phyloP scores from a whole-genome alignment of 2,329 filamentous ascomycete genomes.

The Ophiostoma triangulosporum region DNA sequence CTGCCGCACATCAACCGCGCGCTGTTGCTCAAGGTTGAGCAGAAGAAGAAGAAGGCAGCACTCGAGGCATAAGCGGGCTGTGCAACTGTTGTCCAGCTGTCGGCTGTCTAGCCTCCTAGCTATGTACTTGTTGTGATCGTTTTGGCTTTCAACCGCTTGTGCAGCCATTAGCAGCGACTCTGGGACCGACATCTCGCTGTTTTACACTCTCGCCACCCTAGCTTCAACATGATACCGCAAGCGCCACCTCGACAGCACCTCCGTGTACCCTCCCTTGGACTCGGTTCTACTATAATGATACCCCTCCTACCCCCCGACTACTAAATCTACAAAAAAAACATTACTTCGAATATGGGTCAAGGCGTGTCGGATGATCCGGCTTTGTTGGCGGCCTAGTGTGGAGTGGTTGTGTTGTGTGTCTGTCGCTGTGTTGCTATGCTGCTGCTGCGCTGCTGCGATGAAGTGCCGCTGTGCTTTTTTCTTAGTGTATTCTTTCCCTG shows the following conservation, averaged over 20 bases:
- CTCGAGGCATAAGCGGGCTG: slow-evolving; percentile 20
- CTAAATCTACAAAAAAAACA: neutral
- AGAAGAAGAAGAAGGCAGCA: slow-evolving; percentile 27
- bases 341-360: neutral
- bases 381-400: neutral
- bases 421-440: neutral
- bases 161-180: neutral
- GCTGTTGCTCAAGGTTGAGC: slow-evolving; percentile 44
- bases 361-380: neutral
- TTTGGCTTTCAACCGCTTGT: no score
- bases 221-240: neutral
- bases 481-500: neutral
- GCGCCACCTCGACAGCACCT: neutral
- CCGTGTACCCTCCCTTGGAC: neutral
- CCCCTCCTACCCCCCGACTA: neutral
- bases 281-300: slow-evolving; percentile 1
- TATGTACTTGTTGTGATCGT: neutral
- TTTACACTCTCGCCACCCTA: neutral
- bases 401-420: neutral
- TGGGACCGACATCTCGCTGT: neutral
- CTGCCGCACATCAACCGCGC: slow-evolving; percentile 98
- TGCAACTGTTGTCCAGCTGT: no score
- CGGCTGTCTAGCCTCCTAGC: no score
- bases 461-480: neutral
- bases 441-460: neutral